Percentiles rank a stretch among this genome's conserved stretches.
These are phyloP conservation scores for Xylaria acuta DNA, from an alignment of 495 filamentous ascomycete genomes.

Conservation along the genomic window DNA sequence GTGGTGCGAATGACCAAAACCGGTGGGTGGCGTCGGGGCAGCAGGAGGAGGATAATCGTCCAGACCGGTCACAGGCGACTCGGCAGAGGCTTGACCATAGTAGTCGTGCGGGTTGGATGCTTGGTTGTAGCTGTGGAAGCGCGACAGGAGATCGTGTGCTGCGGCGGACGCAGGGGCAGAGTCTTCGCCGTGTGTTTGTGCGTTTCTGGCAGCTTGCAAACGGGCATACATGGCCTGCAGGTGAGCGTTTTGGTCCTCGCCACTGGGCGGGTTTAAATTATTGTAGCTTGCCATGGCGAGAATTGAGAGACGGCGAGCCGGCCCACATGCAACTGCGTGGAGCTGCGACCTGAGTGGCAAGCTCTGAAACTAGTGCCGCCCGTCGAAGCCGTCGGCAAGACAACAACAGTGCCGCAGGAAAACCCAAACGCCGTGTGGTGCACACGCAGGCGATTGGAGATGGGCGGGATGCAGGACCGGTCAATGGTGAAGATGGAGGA, in stretches of 20 bases:
- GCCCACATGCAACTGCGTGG: constrained; percentile 24
- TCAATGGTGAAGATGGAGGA: constrained; percentile 37
- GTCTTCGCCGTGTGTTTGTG: constrained; percentile 32
- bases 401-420: neutral
- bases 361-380: constrained; percentile 22
- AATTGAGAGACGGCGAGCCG: constrained; percentile 24
- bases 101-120: constrained; percentile 43
- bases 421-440: neutral
- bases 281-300: constrained; percentile 52
- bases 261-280: constrained; percentile 42
- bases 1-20: constrained; percentile 49
- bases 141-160: constrained; percentile 39
- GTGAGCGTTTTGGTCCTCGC: constrained; percentile 35
- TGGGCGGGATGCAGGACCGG: neutral
- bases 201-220: constrained; percentile 37
- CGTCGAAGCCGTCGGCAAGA: constrained; percentile 19
- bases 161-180: constrained; percentile 29
- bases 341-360: constrained; percentile 6
- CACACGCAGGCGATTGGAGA: neutral
- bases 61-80: constrained; percentile 43
- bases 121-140: constrained; percentile 45
- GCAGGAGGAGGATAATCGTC: constrained; percentile 54
- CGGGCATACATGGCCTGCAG: constrained; percentile 42
- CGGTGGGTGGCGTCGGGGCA: constrained; percentile 52
- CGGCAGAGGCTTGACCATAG: constrained; percentile 45